These are phyloP conservation scores for Ceratobasidium sp. DNA, from an alignment of 1,284 basidiomycete species.

Conservation along the genomic window DNA sequence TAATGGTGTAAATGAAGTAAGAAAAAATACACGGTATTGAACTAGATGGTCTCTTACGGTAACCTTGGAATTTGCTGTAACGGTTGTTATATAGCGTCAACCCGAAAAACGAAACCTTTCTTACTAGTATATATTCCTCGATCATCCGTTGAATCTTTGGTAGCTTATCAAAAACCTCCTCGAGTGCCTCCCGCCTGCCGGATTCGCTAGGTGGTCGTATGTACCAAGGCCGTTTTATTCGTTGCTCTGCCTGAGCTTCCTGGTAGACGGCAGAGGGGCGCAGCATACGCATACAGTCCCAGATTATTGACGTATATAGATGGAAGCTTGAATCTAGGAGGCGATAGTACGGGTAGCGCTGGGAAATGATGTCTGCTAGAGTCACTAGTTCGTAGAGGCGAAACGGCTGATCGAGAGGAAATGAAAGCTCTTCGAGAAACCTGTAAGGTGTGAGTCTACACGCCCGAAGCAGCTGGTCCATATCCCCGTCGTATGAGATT, in stretches of 20 bases:
- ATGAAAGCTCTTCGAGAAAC: neutral
- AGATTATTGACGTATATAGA: neutral
- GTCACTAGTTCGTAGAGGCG: constrained; percentile 4
- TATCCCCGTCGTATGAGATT: constrained; percentile 5
- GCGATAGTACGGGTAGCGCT: neutral
- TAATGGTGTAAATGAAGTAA: too few relatives aligned
- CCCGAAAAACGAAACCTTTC: too few relatives aligned
- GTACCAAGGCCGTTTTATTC: neutral
- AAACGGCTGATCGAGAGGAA: neutral
- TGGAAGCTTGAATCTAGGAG: neutral
- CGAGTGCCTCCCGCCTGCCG: too few relatives aligned
- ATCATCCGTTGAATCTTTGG: too few relatives aligned
- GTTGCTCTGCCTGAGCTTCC: neutral
- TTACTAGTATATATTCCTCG: too few relatives aligned
- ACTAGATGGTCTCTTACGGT: too few relatives aligned
- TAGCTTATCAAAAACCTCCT: too few relatives aligned
- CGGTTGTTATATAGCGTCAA: too few relatives aligned
- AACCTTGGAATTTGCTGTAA: too few relatives aligned
- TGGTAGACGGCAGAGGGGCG: neutral
- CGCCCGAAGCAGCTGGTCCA: neutral
- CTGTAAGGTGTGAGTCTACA: constrained; percentile 4
- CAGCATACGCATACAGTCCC: neutral
- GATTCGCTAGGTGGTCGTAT: neutral
- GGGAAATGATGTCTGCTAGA: neutral
- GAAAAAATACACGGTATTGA: too few relatives aligned